phyloP scores from a whole-genome alignment of 148 eudicot genomes.

The Beta vulgaris region DNA sequence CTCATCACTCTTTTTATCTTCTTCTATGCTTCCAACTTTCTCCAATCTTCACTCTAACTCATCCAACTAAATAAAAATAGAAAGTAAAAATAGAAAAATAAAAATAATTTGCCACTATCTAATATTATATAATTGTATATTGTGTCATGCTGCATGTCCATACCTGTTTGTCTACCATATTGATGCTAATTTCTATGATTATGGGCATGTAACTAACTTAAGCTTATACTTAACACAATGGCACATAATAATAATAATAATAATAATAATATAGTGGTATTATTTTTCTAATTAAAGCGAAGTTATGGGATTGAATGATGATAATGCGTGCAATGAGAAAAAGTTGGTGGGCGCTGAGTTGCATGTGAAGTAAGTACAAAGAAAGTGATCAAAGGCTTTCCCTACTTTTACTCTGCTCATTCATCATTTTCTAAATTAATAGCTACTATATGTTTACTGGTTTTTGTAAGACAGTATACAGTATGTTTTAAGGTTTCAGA shows the following conservation, averaged over 20 bases:
- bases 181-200: conserved; percentile 25
- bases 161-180: conserved; percentile 14
- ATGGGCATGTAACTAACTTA: conserved; percentile 12
- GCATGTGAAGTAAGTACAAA: conserved; percentile 28
- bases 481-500: neutral
- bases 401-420: conserved; percentile 11
- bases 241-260: no score
- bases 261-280: neutral
- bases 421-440: neutral
- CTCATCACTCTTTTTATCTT: neutral
- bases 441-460: neutral
- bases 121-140: neutral
- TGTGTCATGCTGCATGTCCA: no score
- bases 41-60: conserved; percentile 15
- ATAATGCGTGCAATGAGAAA: conserved; percentile 25
- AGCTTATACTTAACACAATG: no score
- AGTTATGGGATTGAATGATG: conserved; percentile 24
- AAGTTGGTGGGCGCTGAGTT: conserved; percentile 27
- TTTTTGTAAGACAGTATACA: neutral
- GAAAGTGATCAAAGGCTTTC: conserved; percentile 5
- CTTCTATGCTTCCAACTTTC: neutral
- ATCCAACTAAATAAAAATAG: no score
- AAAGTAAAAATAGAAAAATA: no score
- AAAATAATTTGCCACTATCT: neutral
- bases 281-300: neutral